Evolutionary conservation across 2,329 filamentous ascomycete species (phyloP).

Genomic region (Dactylella cylindrospora): DNA sequence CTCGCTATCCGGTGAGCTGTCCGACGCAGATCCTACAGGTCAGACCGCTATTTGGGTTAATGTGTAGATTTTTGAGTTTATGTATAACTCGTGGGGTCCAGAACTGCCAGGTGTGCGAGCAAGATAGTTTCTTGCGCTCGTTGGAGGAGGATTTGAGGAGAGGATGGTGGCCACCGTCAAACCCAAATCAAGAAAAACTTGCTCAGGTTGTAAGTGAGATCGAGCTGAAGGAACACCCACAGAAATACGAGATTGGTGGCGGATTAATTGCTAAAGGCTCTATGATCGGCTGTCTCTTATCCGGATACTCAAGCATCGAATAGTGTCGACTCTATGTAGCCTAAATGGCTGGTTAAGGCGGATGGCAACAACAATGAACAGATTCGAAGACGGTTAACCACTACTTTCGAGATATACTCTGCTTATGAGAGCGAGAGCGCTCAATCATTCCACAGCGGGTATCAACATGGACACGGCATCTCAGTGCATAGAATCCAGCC

Average conservation of each 20-base stretch:
- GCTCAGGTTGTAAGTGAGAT: not conserved
- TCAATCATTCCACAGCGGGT: slow-evolving; percentile 18
- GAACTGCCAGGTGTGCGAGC: slow-evolving; percentile 30
- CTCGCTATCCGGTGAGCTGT: slow-evolving; percentile 11
- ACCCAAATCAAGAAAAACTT: slow-evolving; percentile 12
- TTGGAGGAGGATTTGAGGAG: slow-evolving; percentile 30
- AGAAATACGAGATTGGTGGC: slow-evolving; percentile 1
- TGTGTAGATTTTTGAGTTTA: slow-evolving; percentile 18
- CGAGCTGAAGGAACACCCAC: not conserved
- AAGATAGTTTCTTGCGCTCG: slow-evolving; percentile 42
- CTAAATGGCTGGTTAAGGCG: too few species aligned
- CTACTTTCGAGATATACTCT: slow-evolving; percentile 27
- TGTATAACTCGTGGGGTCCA: slow-evolving; percentile 32
- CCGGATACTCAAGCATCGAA: too few species aligned
- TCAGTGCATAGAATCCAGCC: slow-evolving; percentile 32
- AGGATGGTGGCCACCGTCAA: slow-evolving; percentile 15
- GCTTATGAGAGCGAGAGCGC: slow-evolving; percentile 34
- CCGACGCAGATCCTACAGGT: slow-evolving; percentile 22
- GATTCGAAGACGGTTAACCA: slow-evolving; percentile 11
- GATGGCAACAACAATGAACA: slow-evolving; percentile 20
- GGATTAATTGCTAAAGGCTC: too few species aligned
- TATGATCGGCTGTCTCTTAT: too few species aligned
- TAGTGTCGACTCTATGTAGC: too few species aligned
- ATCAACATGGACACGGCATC: slow-evolving; percentile 41
- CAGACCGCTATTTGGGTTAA: slow-evolving; percentile 21